Conservation (phyloP, 495 filamentous ascomycete species). For the Aspergillus asperescens region DNA sequence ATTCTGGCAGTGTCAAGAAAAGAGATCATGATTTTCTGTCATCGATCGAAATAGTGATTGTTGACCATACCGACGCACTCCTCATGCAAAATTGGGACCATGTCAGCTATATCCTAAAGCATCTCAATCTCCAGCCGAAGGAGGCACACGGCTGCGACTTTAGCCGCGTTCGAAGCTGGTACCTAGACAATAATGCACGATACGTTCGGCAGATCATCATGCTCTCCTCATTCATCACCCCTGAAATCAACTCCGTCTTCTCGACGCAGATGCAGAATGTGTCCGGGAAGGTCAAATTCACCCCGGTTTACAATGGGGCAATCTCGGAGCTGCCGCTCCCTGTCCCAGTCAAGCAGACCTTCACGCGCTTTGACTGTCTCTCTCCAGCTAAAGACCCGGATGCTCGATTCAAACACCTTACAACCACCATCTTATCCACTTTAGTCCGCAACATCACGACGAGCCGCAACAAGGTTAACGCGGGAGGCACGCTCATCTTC, state of each 20-base stretch:
- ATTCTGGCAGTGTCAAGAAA: conserved; percentile 55
- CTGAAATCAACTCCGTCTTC: conserved; percentile 78
- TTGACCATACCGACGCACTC: conserved; percentile 90
- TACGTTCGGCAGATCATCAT: conserved; percentile 80
- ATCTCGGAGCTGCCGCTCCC: conserved; percentile 60
- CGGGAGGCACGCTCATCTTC: conserved; percentile 69
- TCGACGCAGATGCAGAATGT: conserved; percentile 73
- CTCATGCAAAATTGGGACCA: conserved; percentile 99
- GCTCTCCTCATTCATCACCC: conserved; percentile 75
- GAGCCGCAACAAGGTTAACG: conserved; percentile 31
- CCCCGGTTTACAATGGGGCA: conserved; percentile 58
- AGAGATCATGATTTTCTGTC: conserved; percentile 86
- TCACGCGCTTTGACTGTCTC: conserved; percentile 75
- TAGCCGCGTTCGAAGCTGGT: conserved; percentile 83
- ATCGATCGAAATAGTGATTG: conserved; percentile 81
- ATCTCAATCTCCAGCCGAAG: conserved; percentile 85
- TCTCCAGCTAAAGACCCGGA: conserved; percentile 71
- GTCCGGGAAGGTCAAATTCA: conserved; percentile 67
- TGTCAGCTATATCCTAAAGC: conserved; percentile 80
- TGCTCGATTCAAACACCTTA: conserved; percentile 88
- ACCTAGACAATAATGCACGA: conserved; percentile 77
- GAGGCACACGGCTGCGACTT: conserved; percentile 94
- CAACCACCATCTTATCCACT: conserved; percentile 66
- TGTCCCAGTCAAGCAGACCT: conserved; percentile 74
- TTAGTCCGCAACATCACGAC: conserved; percentile 54